phyloP scores from a whole-genome alignment of 352 stramenopile genomes.

The Phytophthora citrophthora region DNA sequence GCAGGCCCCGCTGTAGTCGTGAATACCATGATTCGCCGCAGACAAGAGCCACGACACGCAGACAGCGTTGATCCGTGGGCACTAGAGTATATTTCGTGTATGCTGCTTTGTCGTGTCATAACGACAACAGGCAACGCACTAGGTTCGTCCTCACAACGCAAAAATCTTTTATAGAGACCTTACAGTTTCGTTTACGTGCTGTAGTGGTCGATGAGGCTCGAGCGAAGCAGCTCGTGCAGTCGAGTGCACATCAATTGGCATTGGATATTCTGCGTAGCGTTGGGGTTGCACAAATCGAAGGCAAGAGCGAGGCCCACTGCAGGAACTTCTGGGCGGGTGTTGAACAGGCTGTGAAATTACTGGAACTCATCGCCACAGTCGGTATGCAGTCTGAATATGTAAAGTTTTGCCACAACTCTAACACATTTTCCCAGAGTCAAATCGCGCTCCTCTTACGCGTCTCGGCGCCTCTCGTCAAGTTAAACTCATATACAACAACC shows the following conservation, averaged over 20 bases:
- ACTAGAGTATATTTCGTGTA: constrained; percentile 56
- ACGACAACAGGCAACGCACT: constrained; percentile 18
- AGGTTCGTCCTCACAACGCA: constrained; percentile 11
- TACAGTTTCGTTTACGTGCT: neutral
- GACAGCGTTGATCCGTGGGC: constrained; percentile 22
- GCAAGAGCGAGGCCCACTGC: constrained; percentile 9
- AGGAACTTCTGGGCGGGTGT: constrained; percentile 27
- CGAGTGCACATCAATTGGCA: constrained; percentile 54
- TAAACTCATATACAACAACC: constrained; percentile 68
- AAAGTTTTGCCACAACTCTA: neutral
- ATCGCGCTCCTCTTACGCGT: constrained; percentile 60
- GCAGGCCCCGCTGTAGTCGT: constrained; percentile 34
- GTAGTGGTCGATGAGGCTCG: constrained; percentile 34
- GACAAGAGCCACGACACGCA: constrained; percentile 18
- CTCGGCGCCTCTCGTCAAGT: constrained; percentile 58
- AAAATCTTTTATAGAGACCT: neutral
- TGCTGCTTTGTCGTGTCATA: constrained; percentile 58
- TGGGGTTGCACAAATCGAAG: constrained; percentile 9
- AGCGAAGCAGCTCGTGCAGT: constrained; percentile 45
- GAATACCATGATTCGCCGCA: constrained; percentile 28
- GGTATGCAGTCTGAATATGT: constrained; percentile 31
- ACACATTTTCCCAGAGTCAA: constrained; percentile 35
- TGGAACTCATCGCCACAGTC: constrained; percentile 56
- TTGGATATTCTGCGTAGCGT: constrained; percentile 46
- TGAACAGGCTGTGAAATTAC: constrained; percentile 58